Evolutionary conservation across 176 grass and related monocot genomes (phyloP), one percentile per base, ranked within the genome.

Genomic region (Zea luxurians): DNA sequence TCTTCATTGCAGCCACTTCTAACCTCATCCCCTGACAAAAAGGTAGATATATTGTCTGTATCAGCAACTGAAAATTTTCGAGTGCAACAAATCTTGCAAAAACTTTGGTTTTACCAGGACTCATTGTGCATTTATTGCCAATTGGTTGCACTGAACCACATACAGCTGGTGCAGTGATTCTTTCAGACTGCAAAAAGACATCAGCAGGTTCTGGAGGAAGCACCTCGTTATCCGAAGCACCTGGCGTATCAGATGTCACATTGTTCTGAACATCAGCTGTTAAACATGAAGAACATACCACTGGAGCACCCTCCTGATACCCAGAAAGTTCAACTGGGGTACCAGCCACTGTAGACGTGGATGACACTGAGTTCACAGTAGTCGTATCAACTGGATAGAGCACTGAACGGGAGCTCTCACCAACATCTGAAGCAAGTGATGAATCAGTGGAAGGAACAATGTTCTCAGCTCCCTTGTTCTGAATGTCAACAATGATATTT

Each of bases 341-440:
- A 86, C 48, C 74, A 55, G 16, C 67, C 66, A 77, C 81, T 86
- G 68, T 88, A 49, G 87, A 93, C 71, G 41, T 74, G 71, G 80
- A 88, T 81, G 83, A 83, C 67, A 52, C 69, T 77, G 88, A 88
- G 59, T 82, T 85, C 48, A 80, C 66, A 70, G 66, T 64, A 82
- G 78, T 82, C 50, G 76, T 66, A 74, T 79, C 76, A 64, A 62
- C 55, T 82, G 63, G 91, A 79, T 44, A 85, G 21, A 70, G 80
- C 65, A 91, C 64, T 5, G 59, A 88, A 64, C 37, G 66, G 75
- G 81, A 80, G 71, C 90, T 92, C 61, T 85, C 87, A 80, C 83
- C 85, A 74, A 73, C 77, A 75, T 84, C 86, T 74, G 89, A 94
- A 90, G 83, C 86, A 67, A 81, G 90, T 44, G 95, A 92, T 73